A percentile compares a stretch with the other conserved stretches of the same genome.
Conservation (phyloP, 495 filamentous ascomycete genomes). For the Penicillium herquei region DNA sequence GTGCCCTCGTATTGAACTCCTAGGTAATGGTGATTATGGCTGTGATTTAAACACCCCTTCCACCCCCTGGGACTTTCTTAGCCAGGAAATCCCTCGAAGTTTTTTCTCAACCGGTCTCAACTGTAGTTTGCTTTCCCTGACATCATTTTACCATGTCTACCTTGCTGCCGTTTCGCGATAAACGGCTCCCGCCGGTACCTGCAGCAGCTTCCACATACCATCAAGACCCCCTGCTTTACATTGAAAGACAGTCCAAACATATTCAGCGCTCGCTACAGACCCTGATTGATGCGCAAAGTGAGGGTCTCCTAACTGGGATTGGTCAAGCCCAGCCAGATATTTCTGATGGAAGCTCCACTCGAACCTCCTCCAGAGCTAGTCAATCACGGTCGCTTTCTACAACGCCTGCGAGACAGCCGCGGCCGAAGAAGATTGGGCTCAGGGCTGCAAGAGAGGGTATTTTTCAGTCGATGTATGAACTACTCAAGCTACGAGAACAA, state of each 20-base stretch:
- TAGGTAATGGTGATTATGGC: neutral
- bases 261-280: slow-evolving; percentile 76
- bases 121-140: neutral
- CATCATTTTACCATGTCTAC: slow-evolving; percentile 33
- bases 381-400: slow-evolving; percentile 33
- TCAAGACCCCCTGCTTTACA: slow-evolving; percentile 40
- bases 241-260: slow-evolving; percentile 46
- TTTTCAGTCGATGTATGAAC: slow-evolving; percentile 64
- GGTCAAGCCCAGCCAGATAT: slow-evolving; percentile 28
- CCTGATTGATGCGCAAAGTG: slow-evolving; percentile 81
- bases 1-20: neutral
- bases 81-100: neutral
- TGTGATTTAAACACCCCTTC: neutral
- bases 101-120: neutral
- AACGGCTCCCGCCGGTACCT: slow-evolving; percentile 28
- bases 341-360: slow-evolving; percentile 51
- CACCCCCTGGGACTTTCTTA: neutral
- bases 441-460: slow-evolving; percentile 70
- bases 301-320: slow-evolving; percentile 62
- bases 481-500: slow-evolving; percentile 69
- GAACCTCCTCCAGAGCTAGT: slow-evolving; percentile 26
- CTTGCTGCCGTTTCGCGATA: slow-evolving; percentile 24
- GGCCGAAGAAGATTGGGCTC: slow-evolving; percentile 55
- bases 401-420: slow-evolving; percentile 63
- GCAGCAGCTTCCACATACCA: slow-evolving; percentile 29